Evolutionary conservation across 2,329 filamentous ascomycete species (phyloP).

Genomic region (Exserohilum rostratum): DNA sequence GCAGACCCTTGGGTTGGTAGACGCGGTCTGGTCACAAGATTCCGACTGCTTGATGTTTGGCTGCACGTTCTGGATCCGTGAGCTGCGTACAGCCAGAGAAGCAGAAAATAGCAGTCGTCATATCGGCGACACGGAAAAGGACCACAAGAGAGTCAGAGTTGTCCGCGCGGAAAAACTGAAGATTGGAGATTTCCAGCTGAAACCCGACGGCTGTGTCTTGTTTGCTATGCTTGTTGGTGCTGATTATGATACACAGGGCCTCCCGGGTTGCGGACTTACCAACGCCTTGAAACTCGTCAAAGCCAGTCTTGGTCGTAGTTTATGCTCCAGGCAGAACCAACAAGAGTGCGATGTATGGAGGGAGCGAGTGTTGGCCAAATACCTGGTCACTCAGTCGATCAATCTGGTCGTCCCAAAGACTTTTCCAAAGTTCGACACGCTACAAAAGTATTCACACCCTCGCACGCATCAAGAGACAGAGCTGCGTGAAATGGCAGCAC

Average conservation of each 20-base stretch:
- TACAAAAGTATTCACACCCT: too few relatives aligned
- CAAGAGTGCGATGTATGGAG: conserved; percentile 32
- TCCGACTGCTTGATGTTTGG: conserved; percentile 57
- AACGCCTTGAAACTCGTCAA: conserved; percentile 33
- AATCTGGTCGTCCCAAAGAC: too few relatives aligned
- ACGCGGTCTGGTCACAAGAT: conserved; percentile 57
- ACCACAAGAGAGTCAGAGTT: conserved; percentile 36
- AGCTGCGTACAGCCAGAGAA: conserved; percentile 28
- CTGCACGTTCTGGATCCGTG: conserved; percentile 49
- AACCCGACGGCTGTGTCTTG: conserved; percentile 45
- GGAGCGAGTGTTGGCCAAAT: conserved; percentile 30
- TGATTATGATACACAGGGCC: conserved; percentile 47
- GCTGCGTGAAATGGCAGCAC: neutral
- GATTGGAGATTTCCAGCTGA: conserved; percentile 32
- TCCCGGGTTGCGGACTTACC: conserved; percentile 44
- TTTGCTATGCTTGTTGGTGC: conserved; percentile 51
- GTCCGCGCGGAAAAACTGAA: conserved; percentile 36
- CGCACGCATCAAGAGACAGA: too few relatives aligned
- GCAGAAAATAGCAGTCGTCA: conserved; percentile 20
- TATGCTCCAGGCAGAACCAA: conserved; percentile 28
- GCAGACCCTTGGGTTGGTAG: conserved; percentile 51
- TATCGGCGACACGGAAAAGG: conserved; percentile 40
- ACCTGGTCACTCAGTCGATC: neutral
- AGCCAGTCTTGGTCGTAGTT: conserved; percentile 33
- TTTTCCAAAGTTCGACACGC: too few relatives aligned